Evolutionary conservation across 352 stramenopile species (phyloP).

Genomic region (Nothophytophthora sp.): DNA sequence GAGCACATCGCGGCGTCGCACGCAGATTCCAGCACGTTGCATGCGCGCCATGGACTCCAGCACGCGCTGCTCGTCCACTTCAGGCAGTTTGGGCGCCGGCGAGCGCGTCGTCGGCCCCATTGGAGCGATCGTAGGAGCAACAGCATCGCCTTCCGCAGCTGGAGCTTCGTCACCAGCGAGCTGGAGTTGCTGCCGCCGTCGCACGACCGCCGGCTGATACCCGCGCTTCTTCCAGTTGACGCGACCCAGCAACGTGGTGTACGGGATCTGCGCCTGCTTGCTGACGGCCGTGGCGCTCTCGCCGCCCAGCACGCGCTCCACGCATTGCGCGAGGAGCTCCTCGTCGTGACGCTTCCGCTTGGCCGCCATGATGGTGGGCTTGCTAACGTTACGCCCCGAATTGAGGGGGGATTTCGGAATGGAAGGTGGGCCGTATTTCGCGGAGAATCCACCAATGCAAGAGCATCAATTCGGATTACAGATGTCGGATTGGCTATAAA

Average conservation of each 20-base stretch:
- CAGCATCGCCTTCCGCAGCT: no score
- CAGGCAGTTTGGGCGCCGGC: neutral
- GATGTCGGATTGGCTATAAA: no score
- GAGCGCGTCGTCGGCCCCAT: neutral
- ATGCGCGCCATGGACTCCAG: conserved; percentile 12
- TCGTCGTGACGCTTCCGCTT: conserved; percentile 20
- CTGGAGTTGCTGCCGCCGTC: conserved; percentile 1
- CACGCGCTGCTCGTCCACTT: conserved; percentile 5
- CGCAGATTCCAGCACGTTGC: conserved; percentile 8
- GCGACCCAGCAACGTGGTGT: conserved; percentile 16
- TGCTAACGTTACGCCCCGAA: neutral
- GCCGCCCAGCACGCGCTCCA: conserved; percentile 11
- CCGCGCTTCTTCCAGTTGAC: conserved; percentile 19
- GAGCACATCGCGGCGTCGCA: conserved; percentile 19
- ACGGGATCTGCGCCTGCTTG: conserved; percentile 12
- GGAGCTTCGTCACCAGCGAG: no score
- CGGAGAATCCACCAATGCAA: no score
- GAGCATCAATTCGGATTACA: no score
- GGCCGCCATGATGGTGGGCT: conserved; percentile 4
- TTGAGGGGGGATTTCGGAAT: neutral
- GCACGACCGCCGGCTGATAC: conserved; percentile 5
- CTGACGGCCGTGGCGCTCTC: conserved; percentile 12
- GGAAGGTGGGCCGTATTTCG: conserved; percentile 4
- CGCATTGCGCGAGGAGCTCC: conserved; percentile 12
- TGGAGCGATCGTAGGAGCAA: no score